These are phyloP conservation scores for Parsonsia alboflavescens DNA, from an alignment of 257 asterid species.

Conservation along the genomic window DNA sequence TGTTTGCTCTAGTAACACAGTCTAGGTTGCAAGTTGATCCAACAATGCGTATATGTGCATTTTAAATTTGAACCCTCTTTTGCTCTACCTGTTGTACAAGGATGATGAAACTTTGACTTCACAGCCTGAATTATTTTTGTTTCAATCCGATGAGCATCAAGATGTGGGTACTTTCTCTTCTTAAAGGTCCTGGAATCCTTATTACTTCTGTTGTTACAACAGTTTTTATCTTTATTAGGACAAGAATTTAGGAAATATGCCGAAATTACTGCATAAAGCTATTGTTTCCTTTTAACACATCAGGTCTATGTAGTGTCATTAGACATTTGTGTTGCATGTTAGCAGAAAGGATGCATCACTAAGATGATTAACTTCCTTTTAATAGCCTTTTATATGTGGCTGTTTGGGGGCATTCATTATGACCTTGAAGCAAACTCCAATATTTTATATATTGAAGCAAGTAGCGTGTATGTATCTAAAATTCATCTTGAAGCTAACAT, in stretches of 20 bases:
- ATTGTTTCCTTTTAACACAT: background rate
- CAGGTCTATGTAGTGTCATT: background rate
- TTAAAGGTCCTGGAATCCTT: background rate
- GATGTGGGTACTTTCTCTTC: background rate
- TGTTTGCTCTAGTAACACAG: background rate
- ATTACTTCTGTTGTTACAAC: too few species aligned
- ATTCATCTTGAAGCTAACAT: slow-evolving; percentile 16
- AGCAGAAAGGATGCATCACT: too few species aligned
- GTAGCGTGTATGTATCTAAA: slow-evolving; percentile 96
- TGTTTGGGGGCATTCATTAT: background rate
- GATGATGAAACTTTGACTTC: too few species aligned
- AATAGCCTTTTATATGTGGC: too few species aligned
- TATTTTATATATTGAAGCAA: slow-evolving; percentile 99
- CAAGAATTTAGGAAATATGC: too few species aligned
- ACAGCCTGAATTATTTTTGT: background rate
- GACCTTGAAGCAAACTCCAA: background rate
- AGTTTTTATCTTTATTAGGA: too few species aligned
- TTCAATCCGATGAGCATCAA: background rate
- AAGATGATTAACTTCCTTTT: too few species aligned
- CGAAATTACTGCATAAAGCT: too few species aligned
- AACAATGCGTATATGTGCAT: slow-evolving; percentile 4
- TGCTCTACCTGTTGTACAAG: background rate
- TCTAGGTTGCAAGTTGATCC: background rate
- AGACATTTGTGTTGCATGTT: too few species aligned
- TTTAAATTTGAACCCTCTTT: slow-evolving; percentile 17